These are phyloP conservation scores for Metschnikowia kofuensis DNA, from an alignment of 805 yeast genomes.

Conservation along the genomic window DNA sequence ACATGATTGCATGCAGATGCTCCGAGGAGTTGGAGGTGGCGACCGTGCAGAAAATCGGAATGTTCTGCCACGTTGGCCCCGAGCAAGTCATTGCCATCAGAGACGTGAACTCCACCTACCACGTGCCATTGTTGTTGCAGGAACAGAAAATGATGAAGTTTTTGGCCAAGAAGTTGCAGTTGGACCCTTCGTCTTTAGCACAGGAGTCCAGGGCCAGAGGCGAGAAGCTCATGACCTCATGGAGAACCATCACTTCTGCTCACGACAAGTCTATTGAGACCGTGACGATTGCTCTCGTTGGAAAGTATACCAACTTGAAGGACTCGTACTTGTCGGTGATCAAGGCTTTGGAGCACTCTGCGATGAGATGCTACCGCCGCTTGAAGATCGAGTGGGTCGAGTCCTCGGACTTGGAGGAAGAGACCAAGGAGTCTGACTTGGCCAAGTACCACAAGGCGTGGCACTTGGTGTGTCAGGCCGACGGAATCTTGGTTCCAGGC, in stretches of 20 bases:
- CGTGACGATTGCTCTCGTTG: constrained; percentile 94
- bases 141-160: constrained; percentile 82
- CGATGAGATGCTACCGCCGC: constrained; percentile 83
- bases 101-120: constrained; percentile 95
- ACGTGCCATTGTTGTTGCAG: constrained; percentile 86
- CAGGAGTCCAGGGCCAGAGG: constrained; percentile 63
- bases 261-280: constrained; percentile 82
- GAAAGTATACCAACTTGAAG: constrained; percentile 93
- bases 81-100: constrained; percentile 96
- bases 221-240: constrained; percentile 61
- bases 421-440: constrained; percentile 59
- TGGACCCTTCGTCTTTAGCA: constrained; percentile 44
- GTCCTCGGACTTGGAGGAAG: constrained; percentile 83
- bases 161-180: constrained; percentile 63
- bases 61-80: constrained; percentile 99
- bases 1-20: constrained; percentile 98
- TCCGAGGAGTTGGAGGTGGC: constrained; percentile 72
- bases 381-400: constrained; percentile 95
- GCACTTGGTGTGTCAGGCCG: constrained; percentile 89
- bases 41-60: constrained; percentile 93
- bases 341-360: constrained; percentile 91
- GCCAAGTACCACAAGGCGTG: constrained; percentile 90
- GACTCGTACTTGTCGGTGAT: constrained; percentile 94
- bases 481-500: constrained; percentile 97
- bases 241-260: constrained; percentile 76